Percentiles rank a stretch among this genome's conserved stretches.
Evolutionary conservation across 352 stramenopile genomes (phyloP).

Genomic region (Phytopythium helicoides): DNA sequence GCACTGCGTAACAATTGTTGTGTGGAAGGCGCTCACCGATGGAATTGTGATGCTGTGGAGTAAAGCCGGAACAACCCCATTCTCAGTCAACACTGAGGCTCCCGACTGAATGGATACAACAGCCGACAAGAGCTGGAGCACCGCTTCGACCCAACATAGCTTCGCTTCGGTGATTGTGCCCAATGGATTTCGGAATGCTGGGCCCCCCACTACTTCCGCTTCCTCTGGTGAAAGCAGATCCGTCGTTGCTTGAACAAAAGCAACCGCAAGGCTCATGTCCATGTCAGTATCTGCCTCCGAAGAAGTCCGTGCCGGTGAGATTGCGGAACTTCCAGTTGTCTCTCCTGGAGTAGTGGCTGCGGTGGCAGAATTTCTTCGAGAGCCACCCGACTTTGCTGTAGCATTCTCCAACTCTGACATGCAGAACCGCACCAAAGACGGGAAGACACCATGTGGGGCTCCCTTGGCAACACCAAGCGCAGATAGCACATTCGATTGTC

Average conservation of each 20-base stretch:
- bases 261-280: conserved; percentile 86
- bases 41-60: conserved; percentile 74
- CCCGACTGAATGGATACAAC: conserved; percentile 79
- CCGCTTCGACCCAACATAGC: conserved; percentile 77
- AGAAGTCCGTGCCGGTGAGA: conserved; percentile 4
- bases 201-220: conserved; percentile 48
- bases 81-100: conserved; percentile 78
- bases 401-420: conserved; percentile 64
- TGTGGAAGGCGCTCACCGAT: conserved; percentile 53
- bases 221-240: conserved; percentile 67
- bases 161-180: conserved; percentile 43
- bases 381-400: conserved; percentile 7
- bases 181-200: conserved; percentile 49
- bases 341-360: conserved; percentile 8
- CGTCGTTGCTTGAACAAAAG: conserved; percentile 86
- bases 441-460: conserved; percentile 75
- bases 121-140: conserved; percentile 65
- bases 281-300: conserved; percentile 69
- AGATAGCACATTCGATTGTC: conserved; percentile 78
- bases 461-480: conserved; percentile 78
- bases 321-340: neutral
- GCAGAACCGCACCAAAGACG: conserved; percentile 77
- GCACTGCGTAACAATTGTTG: conserved; percentile 72
- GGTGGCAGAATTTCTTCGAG: conserved; percentile 4
- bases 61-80: conserved; percentile 75